Evolutionary conservation across 192 early-diverging fungal species (phyloP).

Genomic region (Coemansia sp.): DNA sequence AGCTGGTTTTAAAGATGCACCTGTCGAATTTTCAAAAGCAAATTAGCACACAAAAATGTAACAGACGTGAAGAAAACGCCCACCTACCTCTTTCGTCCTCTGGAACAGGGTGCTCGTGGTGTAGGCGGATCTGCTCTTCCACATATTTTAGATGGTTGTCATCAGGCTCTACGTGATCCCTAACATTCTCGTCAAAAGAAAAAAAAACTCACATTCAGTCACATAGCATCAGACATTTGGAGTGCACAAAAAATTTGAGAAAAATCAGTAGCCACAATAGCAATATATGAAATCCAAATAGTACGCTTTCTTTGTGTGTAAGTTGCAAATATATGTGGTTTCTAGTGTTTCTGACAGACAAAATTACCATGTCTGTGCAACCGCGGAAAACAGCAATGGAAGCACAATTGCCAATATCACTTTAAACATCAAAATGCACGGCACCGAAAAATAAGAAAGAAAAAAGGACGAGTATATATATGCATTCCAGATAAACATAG

Average conservation of each 20-base stretch:
- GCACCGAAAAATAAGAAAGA: neutral
- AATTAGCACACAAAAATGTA: neutral
- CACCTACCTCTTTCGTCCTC: constrained; percentile 44
- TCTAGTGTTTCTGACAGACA: neutral
- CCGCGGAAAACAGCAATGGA: neutral
- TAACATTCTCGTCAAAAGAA: constrained; percentile 20
- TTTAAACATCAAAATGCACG: neutral
- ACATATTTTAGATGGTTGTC: constrained; percentile 82
- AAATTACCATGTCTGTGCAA: neutral
- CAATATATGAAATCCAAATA: neutral
- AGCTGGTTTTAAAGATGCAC: neutral
- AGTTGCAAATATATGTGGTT: neutral
- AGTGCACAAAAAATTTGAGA: neutral
- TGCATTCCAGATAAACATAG: neutral
- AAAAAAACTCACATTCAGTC: neutral
- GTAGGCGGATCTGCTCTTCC: constrained; percentile 69
- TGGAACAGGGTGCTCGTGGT: constrained; percentile 70
- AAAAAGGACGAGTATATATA: neutral
- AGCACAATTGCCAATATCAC: neutral
- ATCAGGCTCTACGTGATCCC: constrained; percentile 94
- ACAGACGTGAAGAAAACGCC: neutral
- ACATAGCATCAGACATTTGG: neutral
- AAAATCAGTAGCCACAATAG: constrained; percentile 2
- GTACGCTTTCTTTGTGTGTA: neutral
- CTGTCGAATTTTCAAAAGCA: neutral